Evolutionary conservation across 169 alveolate species (phyloP), one percentile per base, ranked within the genome.

Genomic region (Amoebophrya sp.): DNA sequence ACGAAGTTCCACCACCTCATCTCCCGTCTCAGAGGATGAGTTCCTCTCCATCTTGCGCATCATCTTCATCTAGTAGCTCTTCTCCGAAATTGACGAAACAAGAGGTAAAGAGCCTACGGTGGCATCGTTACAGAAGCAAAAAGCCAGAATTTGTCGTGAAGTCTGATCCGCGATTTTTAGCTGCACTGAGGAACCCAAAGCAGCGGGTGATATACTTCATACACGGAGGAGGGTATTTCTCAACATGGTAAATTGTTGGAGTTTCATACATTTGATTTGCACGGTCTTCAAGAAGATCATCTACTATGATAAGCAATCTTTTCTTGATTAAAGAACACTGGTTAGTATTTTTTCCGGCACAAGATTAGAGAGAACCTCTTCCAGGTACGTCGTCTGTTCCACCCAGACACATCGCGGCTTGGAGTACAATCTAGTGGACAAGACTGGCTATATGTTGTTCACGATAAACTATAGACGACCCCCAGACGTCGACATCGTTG

Each of bases 401-500:
- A 65, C 83, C 38, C 83, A 65, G 26, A 65, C 83, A 6, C 83
- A 65, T 36, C 83, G 83, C 33, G 83, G 83, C 18, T 36, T 65
- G 36, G 83, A 26, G 83, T 65, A 65, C 83, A 65, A 65, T 36
- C 83, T 65, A 10, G 83, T 65, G 83, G 36, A 65, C 83, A 65
- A 65, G 36, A 65, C 83, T 0, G 83, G 33, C 38, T 65, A 1
- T 26, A 29, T 65, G 83, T 36, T 65, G 33, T 65, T 65, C 83
- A 65, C 83, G 39, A 29, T 18, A 36, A 65, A 65, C 83, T 65
- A 65, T 36, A 29, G 83, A 29, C 83, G 83, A 6, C 83, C 83
- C 2, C 83, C 83, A 26, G 83, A 65, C 26, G 83, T 65, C 83
- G 83, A 65, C 83, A 65, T 65, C 83, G 83, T 65, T 36, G 83